Base-by-base conservation (phyloP, 768 basidiomycete genomes). In the Trametes punicea region DNA sequence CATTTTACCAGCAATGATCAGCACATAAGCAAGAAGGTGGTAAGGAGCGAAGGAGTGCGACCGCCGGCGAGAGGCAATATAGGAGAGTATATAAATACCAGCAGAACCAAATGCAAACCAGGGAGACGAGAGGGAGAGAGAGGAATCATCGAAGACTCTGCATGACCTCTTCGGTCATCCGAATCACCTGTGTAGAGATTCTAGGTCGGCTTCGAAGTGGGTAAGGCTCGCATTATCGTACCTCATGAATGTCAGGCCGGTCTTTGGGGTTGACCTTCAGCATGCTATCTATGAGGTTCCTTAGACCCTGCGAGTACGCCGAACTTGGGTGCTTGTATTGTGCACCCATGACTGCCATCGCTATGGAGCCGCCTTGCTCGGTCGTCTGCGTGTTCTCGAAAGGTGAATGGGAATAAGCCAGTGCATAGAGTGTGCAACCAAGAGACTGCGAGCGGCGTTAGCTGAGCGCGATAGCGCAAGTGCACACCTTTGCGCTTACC, bases 331-430 rank as follows among this genome's bases (percentile, higher is more conserved):
- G 93, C 64, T 87, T 87, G 73, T 95, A 99, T 62, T 90, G 86
- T 0, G 93, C 96, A 62, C 90, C 93, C 57, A 94, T 75, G 46
- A 97, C 96, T 0, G 96, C 94, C 95, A 99, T 96, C 1, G 95
- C 95, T 66, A 98, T 93, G 41, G 92, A 95, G 11, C 93, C 93
- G 31, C 96, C 96, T 69, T 97, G 95, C 63, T 93, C 91, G 2
- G 89, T 93, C 5, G 89, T 91, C 70, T 91, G 90, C 0, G 79
- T 83, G 59, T 88, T 95, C 74, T 99, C 96, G 65, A 99, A 99
- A 0, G 96, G 96, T 2, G 96, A 98, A 67, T 93, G 91, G 2
- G 88, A 88, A 72, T 98, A 98, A 0, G 94, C 94, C 42, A 98
- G 82, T 0, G 97, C 94, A 63, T 83, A 99, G 44, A 99, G 78